Conservation (phyloP, 805 yeast species). For the Wickerhamomyces xylosicus region DNA sequence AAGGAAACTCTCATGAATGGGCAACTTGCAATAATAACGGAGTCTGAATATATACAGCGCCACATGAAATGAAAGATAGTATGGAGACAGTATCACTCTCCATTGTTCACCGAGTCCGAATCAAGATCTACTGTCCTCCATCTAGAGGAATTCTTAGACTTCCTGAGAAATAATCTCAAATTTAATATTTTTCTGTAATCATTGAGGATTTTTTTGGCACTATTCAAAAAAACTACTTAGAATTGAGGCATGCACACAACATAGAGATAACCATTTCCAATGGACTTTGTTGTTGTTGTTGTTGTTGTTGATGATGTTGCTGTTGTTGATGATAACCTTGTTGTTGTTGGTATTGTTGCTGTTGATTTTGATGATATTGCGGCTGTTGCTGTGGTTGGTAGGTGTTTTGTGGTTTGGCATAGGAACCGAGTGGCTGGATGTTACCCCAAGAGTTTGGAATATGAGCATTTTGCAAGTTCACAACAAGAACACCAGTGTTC, state of each 20-base stretch:
- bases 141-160: too few relatives aligned
- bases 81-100: too few relatives aligned
- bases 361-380: conserved; percentile 10
- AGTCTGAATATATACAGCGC: too few relatives aligned
- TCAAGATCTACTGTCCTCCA: too few relatives aligned
- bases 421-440: conserved; percentile 5
- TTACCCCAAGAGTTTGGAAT: conserved; percentile 29
- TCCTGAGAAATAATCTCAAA: too few relatives aligned
- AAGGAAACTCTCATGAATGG: too few relatives aligned
- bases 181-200: too few relatives aligned
- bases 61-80: too few relatives aligned
- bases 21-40: too few relatives aligned
- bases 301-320: conserved; percentile 8
- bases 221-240: too few relatives aligned
- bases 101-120: too few relatives aligned
- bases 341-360: conserved; percentile 12
- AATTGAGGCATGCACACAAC: conserved; percentile 22
- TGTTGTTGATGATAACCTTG: conserved; percentile 8
- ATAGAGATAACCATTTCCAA: conserved; percentile 3
- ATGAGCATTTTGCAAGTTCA: conserved; percentile 44
- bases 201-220: too few relatives aligned
- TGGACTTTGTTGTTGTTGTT: conserved; percentile 6
- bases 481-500: conserved; percentile 73
- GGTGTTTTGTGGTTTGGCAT: conserved; percentile 22
- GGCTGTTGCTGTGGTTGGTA: conserved; percentile 22